Conservation (phyloP, 352 stramenopile genomes). For the Phytophthora pseudosyringae region DNA sequence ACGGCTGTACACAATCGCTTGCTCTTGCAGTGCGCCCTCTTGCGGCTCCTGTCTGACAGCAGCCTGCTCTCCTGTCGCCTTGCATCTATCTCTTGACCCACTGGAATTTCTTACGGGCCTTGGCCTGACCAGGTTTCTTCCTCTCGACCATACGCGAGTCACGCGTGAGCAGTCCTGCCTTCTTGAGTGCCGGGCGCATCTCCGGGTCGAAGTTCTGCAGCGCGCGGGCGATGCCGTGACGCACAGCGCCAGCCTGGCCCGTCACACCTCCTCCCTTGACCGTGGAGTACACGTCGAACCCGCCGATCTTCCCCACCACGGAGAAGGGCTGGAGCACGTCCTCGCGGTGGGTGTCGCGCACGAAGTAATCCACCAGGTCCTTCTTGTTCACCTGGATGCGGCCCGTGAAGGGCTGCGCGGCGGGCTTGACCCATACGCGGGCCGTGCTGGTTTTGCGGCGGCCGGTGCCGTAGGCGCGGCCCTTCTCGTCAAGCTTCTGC, state of each 20-base stretch:
- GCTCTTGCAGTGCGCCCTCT: slow-evolving; percentile 18
- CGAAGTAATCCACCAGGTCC: slow-evolving; percentile 94
- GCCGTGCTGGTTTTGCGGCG: slow-evolving; percentile 95
- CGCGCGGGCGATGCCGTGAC: slow-evolving; percentile 92
- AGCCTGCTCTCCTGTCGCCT: slow-evolving; percentile 18
- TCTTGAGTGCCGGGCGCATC: slow-evolving; percentile 93
- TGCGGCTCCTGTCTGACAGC: slow-evolving; percentile 19
- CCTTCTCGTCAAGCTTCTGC: slow-evolving; percentile 75
- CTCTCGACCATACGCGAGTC: slow-evolving; percentile 96
- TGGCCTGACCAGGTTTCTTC: slow-evolving; percentile 96
- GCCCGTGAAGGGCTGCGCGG: slow-evolving; percentile 75
- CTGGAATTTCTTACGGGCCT: slow-evolving; percentile 97
- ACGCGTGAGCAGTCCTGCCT: slow-evolving; percentile 92
- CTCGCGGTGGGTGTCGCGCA: slow-evolving; percentile 90
- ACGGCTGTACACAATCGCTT: slow-evolving; percentile 10
- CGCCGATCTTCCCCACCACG: slow-evolving; percentile 71
- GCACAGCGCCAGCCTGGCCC: slow-evolving; percentile 94
- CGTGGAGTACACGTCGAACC: slow-evolving; percentile 93
- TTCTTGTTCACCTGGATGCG: slow-evolving; percentile 95
- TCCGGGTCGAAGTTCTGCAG: slow-evolving; percentile 95
- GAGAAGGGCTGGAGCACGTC: slow-evolving; percentile 86
- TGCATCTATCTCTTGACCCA: slow-evolving; percentile 97
- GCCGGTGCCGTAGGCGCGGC: slow-evolving; percentile 90
- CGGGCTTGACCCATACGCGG: slow-evolving; percentile 94
- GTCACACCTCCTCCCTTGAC: slow-evolving; percentile 93